Percentiles rank a stretch among this genome's conserved stretches.
Evolutionary conservation across 2,329 filamentous ascomycete species (phyloP).

Genomic region (Pyricularia pennisetigena): DNA sequence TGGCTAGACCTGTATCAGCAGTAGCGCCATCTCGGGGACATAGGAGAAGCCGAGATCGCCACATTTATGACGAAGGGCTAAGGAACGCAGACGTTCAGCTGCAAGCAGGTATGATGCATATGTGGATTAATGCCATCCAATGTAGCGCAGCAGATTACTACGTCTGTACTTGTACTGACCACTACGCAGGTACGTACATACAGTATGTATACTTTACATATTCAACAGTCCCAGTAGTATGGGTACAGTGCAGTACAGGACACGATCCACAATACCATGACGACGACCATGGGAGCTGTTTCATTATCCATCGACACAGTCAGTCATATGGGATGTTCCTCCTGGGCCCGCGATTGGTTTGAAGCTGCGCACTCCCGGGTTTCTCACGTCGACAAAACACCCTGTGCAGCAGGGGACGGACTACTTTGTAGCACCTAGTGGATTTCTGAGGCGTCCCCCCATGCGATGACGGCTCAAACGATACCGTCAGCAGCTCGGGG

Average conservation of each 20-base stretch:
- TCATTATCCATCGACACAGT: background rate
- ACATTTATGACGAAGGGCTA: background rate
- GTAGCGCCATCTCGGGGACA: background rate
- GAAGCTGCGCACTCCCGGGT: background rate
- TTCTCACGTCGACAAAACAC: background rate
- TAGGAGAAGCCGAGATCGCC: background rate
- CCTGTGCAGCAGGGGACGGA: background rate
- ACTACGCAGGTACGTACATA: no score
- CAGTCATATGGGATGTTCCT: background rate
- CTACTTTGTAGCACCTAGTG: background rate
- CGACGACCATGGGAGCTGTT: background rate
- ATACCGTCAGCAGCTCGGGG: no score
- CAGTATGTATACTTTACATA: no score
- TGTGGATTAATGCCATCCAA: background rate
- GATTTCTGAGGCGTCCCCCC: no score
- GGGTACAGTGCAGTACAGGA: no score
- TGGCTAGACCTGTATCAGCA: background rate
- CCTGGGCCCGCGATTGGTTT: background rate
- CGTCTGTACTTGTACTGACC: background rate
- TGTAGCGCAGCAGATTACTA: background rate
- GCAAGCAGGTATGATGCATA: background rate
- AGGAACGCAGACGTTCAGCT: background rate
- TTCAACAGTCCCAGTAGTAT: no score
- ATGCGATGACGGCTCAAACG: no score
- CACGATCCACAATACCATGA: background rate